Evolutionary conservation across 129 eudicot genomes (phyloP).

Genomic region (Gnaphalium uliginosum): DNA sequence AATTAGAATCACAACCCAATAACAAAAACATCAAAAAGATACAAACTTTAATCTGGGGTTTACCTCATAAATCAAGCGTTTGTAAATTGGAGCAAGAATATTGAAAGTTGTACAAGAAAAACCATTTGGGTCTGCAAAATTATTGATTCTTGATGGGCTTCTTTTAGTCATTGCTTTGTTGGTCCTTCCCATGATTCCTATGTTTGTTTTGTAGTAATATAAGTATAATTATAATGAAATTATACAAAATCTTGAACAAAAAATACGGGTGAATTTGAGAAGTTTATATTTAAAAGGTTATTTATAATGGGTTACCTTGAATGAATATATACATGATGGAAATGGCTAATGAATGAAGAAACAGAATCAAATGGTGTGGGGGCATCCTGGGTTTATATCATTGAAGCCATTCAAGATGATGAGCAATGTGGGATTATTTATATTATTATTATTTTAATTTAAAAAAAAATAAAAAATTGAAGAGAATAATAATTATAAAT

Average conservation of each 20-base stretch:
- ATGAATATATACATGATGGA: slow-evolving; percentile 32
- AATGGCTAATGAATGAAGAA: slow-evolving; percentile 35
- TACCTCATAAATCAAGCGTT: slow-evolving; percentile 46
- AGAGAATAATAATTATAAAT: background rate
- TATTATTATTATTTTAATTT: background rate
- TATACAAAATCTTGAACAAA: background rate
- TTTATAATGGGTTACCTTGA: slow-evolving; percentile 28
- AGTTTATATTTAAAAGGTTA: background rate
- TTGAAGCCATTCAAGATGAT: slow-evolving; percentile 12
- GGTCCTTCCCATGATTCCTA: slow-evolving; percentile 55
- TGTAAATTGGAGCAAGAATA: slow-evolving; percentile 66
- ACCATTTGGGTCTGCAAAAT: slow-evolving; percentile 56
- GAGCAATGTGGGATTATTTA: background rate
- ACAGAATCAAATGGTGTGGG: slow-evolving; percentile 38
- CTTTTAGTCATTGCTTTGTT: slow-evolving; percentile 43
- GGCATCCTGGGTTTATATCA: slow-evolving; percentile 29
- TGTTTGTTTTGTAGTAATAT: background rate
- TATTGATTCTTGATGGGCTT: slow-evolving; percentile 53
- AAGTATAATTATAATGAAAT: background rate
- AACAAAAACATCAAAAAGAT: background rate
- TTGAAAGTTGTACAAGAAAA: slow-evolving; percentile 62
- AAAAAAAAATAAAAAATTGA: background rate
- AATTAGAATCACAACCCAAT: slow-evolving; percentile 19
- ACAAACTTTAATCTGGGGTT: background rate
- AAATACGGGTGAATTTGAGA: background rate